Conservation (phyloP, 805 yeast species). For the Debaryomyces tyrocola region DNA sequence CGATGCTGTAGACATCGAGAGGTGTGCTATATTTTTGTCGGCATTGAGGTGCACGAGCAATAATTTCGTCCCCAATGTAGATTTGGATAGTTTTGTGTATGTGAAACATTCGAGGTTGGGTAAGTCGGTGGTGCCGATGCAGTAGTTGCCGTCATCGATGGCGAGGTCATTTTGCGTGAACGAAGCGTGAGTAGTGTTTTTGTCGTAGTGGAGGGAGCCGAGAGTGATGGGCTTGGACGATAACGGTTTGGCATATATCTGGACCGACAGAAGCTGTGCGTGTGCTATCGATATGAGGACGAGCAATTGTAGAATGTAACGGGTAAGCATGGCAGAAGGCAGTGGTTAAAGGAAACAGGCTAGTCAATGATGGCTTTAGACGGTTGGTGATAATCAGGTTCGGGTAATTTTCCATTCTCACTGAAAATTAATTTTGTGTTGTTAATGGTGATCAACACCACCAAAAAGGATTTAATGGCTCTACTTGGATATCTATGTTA, state of each 20-base stretch:
- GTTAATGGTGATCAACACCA: too few relatives aligned
- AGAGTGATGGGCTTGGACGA: conserved; percentile 5
- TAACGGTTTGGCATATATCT: conserved; percentile 5
- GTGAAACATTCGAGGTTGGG: conserved; percentile 32
- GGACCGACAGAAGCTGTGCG: not conserved
- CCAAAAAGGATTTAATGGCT: too few relatives aligned
- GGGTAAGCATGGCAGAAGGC: not conserved
- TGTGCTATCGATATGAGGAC: not conserved
- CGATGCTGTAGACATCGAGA: not conserved
- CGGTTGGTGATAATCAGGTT: too few relatives aligned
- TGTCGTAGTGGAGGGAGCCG: conserved; percentile 16
- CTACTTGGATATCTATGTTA: not conserved
- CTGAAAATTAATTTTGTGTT: too few relatives aligned
- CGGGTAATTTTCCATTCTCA: too few relatives aligned
- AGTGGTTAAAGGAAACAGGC: too few relatives aligned
- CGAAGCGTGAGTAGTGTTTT: conserved; percentile 2
- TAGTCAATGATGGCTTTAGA: too few relatives aligned
- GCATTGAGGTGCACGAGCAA: conserved; percentile 8
- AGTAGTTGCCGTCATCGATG: conserved; percentile 14
- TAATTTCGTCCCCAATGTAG: conserved; percentile 5
- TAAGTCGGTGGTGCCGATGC: conserved; percentile 34
- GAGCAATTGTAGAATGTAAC: not conserved
- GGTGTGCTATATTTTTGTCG: not conserved
- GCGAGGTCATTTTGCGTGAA: conserved; percentile 7
- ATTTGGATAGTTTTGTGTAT: conserved; percentile 5